These are phyloP conservation scores for Stephania japonica DNA, from an alignment of 164 flowering plant species.

Conservation along the genomic window DNA sequence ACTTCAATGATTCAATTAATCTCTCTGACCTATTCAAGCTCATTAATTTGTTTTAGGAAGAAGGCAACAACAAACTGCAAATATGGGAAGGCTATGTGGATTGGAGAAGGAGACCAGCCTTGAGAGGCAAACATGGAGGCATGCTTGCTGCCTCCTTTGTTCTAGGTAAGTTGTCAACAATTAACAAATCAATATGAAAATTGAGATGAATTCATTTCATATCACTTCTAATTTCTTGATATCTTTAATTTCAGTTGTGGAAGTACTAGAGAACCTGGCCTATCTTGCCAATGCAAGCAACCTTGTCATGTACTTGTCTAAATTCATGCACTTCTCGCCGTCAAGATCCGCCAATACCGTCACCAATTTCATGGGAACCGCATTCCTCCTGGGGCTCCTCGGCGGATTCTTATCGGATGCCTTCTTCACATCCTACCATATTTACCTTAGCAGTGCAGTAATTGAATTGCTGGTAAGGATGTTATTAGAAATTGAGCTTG, in stretches of 20 bases:
- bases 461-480: constrained; percentile 34
- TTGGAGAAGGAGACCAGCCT: constrained; percentile 65
- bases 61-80: constrained; percentile 16
- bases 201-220: background rate
- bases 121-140: constrained; percentile 69
- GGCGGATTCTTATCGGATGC: constrained; percentile 74
- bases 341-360: constrained; percentile 47
- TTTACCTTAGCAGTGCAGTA: constrained; percentile 40
- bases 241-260: constrained; percentile 15
- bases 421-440: constrained; percentile 40
- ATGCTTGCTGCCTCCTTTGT: constrained; percentile 71
- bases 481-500: background rate
- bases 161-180: constrained; percentile 34
- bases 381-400: constrained; percentile 64
- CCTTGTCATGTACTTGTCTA: constrained; percentile 38
- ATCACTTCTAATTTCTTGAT: background rate
- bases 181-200: background rate
- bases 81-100: constrained; percentile 69
- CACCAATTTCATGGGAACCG: constrained; percentile 73
- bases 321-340: constrained; percentile 50
- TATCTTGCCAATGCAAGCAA: constrained; percentile 67
- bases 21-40: background rate
- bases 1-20: background rate
- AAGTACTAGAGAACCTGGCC: constrained; percentile 60
- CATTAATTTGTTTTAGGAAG: constrained; percentile 12